Evolutionary conservation across 331 rosid species (phyloP), one percentile per base, ranked within the genome.

Genomic region (Stylosanthes scabra): DNA sequence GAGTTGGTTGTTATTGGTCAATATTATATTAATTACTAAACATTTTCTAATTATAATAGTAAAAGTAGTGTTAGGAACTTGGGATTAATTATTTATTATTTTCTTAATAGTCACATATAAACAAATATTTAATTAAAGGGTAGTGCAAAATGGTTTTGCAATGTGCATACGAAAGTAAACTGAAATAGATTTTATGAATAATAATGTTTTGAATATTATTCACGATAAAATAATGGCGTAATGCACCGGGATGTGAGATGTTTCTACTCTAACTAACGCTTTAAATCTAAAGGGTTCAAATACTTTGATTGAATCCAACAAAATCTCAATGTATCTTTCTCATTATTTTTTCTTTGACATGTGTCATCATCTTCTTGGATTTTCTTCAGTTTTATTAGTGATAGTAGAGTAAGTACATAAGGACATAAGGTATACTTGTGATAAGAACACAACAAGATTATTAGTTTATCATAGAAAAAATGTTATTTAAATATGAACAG

Each of bases 121-220:
- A n/a, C n/a, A n/a, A n/a, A n/a, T n/a, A 20, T 20, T 20, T 20
- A 20, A 20, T 20, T 20, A 20, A 20, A 20, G 25, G 25, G 25
- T 20, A 20, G 25, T 20, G 25, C 25, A 20, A 20, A 20, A 20
- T 20, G 0, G 1, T 20, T 20, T 31, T 31, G 5, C 37, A 31
- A 31, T 5, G 37, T 31, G 37, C 37, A 31, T 31, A 31, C 37
- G 37, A 31, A 31, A 31, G 0, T 31, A 31, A 31, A 31, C 37
- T 2, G 5, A 31, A 31, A 31, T 31, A 31, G 37, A 5, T 3
- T 47, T 20, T 39, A 59, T 29, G 40, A 63, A 74, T 20, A 0
- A 20, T 63, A 77, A 42, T 78, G 77, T 68, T 63, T 78, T 41
- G 31, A 74, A 78, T 44, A 68, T 68, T 55, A 50, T 34, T 69